Conservation (phyloP, 2,329 filamentous ascomycete genomes). For the Colletotrichum shisoi region DNA sequence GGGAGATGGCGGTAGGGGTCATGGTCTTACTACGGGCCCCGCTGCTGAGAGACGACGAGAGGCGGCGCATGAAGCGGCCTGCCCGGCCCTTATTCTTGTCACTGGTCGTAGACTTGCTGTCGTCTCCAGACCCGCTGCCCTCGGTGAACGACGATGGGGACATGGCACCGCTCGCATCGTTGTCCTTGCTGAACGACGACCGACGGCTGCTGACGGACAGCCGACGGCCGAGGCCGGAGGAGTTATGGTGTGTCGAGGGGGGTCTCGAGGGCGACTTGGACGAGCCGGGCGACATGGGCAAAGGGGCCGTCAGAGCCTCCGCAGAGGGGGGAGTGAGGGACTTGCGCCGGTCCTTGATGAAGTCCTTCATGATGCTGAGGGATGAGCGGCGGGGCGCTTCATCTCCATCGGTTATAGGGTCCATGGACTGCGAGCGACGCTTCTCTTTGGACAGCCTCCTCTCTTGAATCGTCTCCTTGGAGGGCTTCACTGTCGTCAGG, state of each 20-base stretch:
- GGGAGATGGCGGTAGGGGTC: slow-evolving; percentile 55
- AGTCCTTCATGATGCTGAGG: slow-evolving; percentile 65
- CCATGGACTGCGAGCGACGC: slow-evolving; percentile 49
- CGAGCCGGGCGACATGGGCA: slow-evolving; percentile 44
- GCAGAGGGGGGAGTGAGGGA: slow-evolving; percentile 60
- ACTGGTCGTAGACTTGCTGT: slow-evolving; percentile 52
- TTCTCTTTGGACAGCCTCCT: slow-evolving; percentile 56
- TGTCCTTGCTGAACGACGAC: slow-evolving; percentile 61
- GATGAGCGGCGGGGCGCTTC: slow-evolving; percentile 63
- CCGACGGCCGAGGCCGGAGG: slow-evolving; percentile 63
- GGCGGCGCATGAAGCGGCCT: slow-evolving; percentile 65
- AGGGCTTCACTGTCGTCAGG: slow-evolving; percentile 42
- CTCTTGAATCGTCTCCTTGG: slow-evolving; percentile 59
- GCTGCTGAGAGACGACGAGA: slow-evolving; percentile 62
- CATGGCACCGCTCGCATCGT: slow-evolving; percentile 42
- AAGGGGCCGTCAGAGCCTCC: slow-evolving; percentile 49
- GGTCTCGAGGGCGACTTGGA: slow-evolving; percentile 57
- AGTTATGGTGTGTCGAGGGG: slow-evolving; percentile 53
- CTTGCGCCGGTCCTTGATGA: slow-evolving; percentile 67
- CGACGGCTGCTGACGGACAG: slow-evolving; percentile 70
- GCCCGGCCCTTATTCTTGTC: slow-evolving; percentile 62
- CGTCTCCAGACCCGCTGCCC: slow-evolving; percentile 57
- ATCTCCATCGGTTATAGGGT: slow-evolving; percentile 48
- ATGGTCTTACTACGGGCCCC: slow-evolving; percentile 55
- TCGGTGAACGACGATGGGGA: slow-evolving; percentile 57